phyloP scores from a whole-genome alignment of 2,329 filamentous ascomycete genomes.

The Alternaria angustiovoidea region DNA sequence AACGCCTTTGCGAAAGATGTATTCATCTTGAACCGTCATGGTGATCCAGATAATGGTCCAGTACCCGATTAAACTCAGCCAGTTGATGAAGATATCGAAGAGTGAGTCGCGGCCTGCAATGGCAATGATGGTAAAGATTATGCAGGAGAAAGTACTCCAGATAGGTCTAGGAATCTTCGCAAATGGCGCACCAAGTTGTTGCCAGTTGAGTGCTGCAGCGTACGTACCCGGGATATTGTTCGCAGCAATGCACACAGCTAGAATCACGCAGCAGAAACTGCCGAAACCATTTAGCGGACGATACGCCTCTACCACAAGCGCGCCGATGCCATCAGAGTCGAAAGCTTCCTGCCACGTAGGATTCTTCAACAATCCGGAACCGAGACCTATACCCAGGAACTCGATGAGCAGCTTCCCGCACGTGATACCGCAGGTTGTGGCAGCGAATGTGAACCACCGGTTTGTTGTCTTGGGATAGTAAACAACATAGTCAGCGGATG shows the following conservation, averaged over 20 bases:
- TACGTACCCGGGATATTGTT: slow-evolving; percentile 76
- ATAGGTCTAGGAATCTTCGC: slow-evolving; percentile 71
- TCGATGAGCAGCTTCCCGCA: slow-evolving; percentile 66
- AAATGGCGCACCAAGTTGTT: slow-evolving; percentile 67
- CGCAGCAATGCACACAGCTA: slow-evolving; percentile 58
- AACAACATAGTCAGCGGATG: slow-evolving; percentile 70
- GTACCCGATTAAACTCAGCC: slow-evolving; percentile 49
- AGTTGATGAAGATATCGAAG: slow-evolving; percentile 71
- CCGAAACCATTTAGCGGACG: slow-evolving; percentile 61
- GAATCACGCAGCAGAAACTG: slow-evolving; percentile 72
- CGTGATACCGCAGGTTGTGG: slow-evolving; percentile 64
- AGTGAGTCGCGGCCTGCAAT: slow-evolving; percentile 69
- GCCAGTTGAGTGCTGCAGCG: slow-evolving; percentile 70
- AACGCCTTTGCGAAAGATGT: slow-evolving; percentile 28
- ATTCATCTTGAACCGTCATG: slow-evolving; percentile 33
- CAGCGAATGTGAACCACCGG: slow-evolving; percentile 55
- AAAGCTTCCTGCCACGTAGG: slow-evolving; percentile 65
- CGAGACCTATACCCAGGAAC: slow-evolving; percentile 68
- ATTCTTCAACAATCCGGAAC: slow-evolving; percentile 62
- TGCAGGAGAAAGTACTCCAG: slow-evolving; percentile 64
- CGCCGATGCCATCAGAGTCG: slow-evolving; percentile 62
- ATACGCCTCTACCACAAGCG: slow-evolving; percentile 68
- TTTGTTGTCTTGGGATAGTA: slow-evolving; percentile 67
- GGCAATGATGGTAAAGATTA: slow-evolving; percentile 69
- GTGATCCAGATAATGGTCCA: slow-evolving; percentile 37